Percentiles rank a stretch among this genome's conserved stretches.
Evolutionary conservation across 352 stramenopile species (phyloP).

Genomic region (Globisporangium emineosum): DNA sequence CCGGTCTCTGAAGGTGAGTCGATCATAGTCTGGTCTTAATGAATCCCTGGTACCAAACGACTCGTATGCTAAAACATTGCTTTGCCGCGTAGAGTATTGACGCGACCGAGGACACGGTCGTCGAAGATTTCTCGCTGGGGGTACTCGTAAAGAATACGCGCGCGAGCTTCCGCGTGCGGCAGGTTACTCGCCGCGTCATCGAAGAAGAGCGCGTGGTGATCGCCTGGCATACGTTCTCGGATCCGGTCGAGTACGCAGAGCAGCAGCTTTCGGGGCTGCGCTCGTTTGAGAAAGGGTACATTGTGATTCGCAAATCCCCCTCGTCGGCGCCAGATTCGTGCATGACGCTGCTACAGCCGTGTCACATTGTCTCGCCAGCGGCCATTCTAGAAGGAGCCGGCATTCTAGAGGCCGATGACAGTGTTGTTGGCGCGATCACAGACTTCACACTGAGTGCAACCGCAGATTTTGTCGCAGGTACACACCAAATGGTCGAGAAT

Average conservation of each 20-base stretch:
- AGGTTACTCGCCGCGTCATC: slow-evolving; percentile 23
- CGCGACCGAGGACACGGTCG: not conserved
- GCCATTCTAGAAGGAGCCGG: not conserved
- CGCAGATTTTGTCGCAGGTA: slow-evolving; percentile 18
- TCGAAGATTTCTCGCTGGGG: slow-evolving; percentile 16
- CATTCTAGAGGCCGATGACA: slow-evolving; percentile 1
- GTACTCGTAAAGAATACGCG: slow-evolving; percentile 28
- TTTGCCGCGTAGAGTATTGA: not conserved
- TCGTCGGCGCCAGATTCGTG: not conserved
- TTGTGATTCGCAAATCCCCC: slow-evolving; percentile 26
- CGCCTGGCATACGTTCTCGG: slow-evolving; percentile 35
- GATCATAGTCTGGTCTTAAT: not conserved
- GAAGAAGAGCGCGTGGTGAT: slow-evolving; percentile 41
- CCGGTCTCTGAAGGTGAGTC: slow-evolving; percentile 17
- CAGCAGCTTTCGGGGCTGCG: slow-evolving; percentile 30
- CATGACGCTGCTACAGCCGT: slow-evolving; percentile 20
- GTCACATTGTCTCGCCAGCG: slow-evolving; percentile 21
- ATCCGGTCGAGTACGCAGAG: slow-evolving; percentile 41
- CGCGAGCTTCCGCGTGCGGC: slow-evolving; percentile 37
- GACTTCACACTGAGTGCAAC: slow-evolving; percentile 23
- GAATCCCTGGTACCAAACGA: not conserved
- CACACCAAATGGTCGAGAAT: slow-evolving; percentile 25
- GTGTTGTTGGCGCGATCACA: slow-evolving; percentile 18
- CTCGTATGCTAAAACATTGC: not conserved
- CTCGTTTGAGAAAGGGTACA: slow-evolving; percentile 43